Conservation (phyloP, 352 stramenopile genomes). For the Aphanomyces euteiches region DNA sequence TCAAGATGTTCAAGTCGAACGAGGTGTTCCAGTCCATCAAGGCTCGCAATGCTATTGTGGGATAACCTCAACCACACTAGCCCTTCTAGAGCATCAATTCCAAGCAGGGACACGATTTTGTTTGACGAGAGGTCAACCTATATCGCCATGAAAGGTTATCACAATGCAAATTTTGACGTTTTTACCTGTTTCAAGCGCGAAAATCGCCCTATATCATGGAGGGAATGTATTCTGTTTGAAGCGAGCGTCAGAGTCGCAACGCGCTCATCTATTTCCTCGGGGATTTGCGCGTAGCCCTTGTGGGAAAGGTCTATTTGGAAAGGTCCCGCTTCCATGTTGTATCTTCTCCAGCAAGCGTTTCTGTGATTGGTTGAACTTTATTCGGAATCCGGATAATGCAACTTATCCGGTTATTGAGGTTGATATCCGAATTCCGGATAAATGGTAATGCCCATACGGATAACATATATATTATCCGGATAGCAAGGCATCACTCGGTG, state of each 20-base stretch:
- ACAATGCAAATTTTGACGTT: too few relatives aligned
- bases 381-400: background rate
- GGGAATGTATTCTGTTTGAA: constrained; percentile 18
- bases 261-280: background rate
- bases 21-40: constrained; percentile 46
- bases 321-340: background rate
- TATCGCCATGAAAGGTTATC: background rate
- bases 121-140: constrained; percentile 64
- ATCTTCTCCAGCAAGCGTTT: too few relatives aligned
- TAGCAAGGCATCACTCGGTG: too few relatives aligned
- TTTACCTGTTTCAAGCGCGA: background rate
- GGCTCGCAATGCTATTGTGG: constrained; percentile 45
- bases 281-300: constrained; percentile 5
- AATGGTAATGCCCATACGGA: too few relatives aligned
- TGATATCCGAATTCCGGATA: too few relatives aligned
- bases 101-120: constrained; percentile 47
- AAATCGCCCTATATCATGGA: constrained; percentile 13
- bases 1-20: constrained; percentile 47
- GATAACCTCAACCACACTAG: constrained; percentile 52
- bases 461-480: too few relatives aligned
- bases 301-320: constrained; percentile 22
- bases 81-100: constrained; percentile 43
- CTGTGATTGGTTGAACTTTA: background rate
- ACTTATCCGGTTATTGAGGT: background rate
- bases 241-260: constrained; percentile 7